Conservation (phyloP, 2,329 filamentous ascomycete species). For the Hypoxylon sp. region DNA sequence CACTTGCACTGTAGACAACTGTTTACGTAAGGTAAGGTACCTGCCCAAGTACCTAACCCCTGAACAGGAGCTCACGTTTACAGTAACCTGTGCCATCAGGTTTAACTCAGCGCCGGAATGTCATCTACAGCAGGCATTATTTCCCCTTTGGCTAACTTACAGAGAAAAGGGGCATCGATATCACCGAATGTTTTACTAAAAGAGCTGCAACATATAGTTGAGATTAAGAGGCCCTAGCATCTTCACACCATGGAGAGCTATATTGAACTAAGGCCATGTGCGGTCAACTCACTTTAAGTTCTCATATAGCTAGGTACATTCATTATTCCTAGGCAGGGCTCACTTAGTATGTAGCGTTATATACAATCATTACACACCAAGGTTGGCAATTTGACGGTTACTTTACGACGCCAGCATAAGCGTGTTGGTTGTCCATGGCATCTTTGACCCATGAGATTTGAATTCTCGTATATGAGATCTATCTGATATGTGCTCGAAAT, state of each 20-base stretch:
- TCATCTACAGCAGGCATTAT: not conserved
- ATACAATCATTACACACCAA: not conserved
- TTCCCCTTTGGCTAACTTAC: not conserved
- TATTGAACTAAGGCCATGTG: not conserved
- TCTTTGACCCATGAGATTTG: constrained; percentile 18
- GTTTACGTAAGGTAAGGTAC: not conserved
- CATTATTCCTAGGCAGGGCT: not conserved
- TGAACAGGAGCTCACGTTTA: not conserved
- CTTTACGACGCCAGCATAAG: not conserved
- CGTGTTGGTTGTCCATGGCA: not conserved
- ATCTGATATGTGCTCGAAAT: constrained; percentile 10
- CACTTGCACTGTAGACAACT: not conserved
- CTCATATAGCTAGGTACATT: not conserved
- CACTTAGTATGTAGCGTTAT: not conserved
- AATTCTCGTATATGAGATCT: constrained; percentile 14
- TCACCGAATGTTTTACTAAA: too few relatives aligned
- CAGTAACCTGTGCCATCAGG: not conserved
- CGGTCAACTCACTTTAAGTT: not conserved
- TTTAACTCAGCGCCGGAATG: not conserved
- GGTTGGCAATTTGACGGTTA: not conserved
- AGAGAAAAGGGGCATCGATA: too few relatives aligned
- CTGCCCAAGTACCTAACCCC: not conserved
- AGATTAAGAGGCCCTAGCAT: not conserved
- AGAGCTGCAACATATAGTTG: not conserved
- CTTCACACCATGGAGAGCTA: not conserved